Evolutionary conservation across 1,284 basidiomycete species (phyloP), one percentile per base, ranked within the genome.

Genomic region (Mrakiaceae sp.): DNA sequence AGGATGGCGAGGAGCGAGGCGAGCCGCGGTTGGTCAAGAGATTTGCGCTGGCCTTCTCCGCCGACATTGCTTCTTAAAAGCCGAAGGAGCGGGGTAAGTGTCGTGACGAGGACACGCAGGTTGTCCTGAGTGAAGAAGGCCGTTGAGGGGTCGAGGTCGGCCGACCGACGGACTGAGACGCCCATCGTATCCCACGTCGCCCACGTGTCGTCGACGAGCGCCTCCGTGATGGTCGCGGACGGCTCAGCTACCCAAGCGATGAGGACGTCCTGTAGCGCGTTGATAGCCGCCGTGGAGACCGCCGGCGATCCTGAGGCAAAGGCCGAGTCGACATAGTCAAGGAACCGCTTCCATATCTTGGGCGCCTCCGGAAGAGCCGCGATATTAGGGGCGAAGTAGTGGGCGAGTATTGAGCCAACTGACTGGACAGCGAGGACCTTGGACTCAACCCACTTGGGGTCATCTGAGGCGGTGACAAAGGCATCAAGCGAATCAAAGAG

Each of bases 391-490:
- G 81, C 77, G 10, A 93, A 73, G 76, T 93, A 94, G 57, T 88
- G 85, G 66, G 85, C 81, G 72, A 96, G 85, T 63, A 97, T 86
- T 0, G 85, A 83, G 0, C 91, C 91, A 27, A 91, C 82, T 1
- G 89, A 93, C 53, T 87, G 83, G 60, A 97, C 75, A 0, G 91
- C 91, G 14, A 98, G 81, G 44, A 87, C 84, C 72, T 90, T 88
- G 0, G 88, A 90, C 69, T 96, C 92, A 71, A 92, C 88, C 85
- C 90, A 92, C 46, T 77, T 54, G 12, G 49, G 16, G 5, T 27
- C 16, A 43, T 64, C 62, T 16, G 55, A 40, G n/a, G 49, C 14
- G 5, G 83, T 67, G 84, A 81, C 14, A 27, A 75, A 84, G 16
- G 65, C 70, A 40, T 72, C 67, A 57, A 93, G 79, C 4, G 84